phyloP scores from a whole-genome alignment of 306 rosid genomes.

The Rosa rugosa region DNA sequence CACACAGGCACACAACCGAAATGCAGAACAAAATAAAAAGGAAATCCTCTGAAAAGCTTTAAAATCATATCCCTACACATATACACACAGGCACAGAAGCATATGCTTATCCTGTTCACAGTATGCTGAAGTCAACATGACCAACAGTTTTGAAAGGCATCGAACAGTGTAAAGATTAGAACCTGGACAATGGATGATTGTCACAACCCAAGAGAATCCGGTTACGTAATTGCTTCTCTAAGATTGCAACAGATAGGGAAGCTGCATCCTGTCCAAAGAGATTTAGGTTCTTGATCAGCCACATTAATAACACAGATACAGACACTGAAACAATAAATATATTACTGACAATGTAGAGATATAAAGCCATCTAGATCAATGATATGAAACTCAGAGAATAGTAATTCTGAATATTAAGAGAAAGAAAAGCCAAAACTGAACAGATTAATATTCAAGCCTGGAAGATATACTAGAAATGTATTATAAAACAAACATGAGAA shows the following conservation, averaged over 20 bases:
- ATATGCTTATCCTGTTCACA: not conserved
- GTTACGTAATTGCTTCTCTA: conserved; percentile 63
- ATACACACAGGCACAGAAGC: not conserved
- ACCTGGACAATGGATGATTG: conserved; percentile 96
- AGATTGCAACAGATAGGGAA: conserved; percentile 69
- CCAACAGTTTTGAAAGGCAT: not conserved
- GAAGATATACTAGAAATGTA: not conserved
- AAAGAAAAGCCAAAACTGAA: not conserved
- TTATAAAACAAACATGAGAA: no score
- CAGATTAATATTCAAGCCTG: not conserved
- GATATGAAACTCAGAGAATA: not conserved
- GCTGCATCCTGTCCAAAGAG: conserved; percentile 78
- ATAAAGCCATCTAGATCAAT: not conserved
- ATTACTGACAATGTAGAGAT: conserved; percentile 4
- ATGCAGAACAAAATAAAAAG: not conserved
- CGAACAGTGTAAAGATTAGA: not conserved
- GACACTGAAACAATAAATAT: conserved; percentile 6
- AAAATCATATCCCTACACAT: not conserved
- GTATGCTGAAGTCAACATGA: not conserved
- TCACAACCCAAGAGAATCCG: conserved; percentile 86
- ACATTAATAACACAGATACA: not conserved
- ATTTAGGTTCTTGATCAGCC: not conserved
- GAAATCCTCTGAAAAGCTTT: not conserved
- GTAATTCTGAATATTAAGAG: not conserved
- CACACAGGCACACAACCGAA: not conserved